Conservation (phyloP, 257 asterid species). For the Cynanchum wilfordii region DNA sequence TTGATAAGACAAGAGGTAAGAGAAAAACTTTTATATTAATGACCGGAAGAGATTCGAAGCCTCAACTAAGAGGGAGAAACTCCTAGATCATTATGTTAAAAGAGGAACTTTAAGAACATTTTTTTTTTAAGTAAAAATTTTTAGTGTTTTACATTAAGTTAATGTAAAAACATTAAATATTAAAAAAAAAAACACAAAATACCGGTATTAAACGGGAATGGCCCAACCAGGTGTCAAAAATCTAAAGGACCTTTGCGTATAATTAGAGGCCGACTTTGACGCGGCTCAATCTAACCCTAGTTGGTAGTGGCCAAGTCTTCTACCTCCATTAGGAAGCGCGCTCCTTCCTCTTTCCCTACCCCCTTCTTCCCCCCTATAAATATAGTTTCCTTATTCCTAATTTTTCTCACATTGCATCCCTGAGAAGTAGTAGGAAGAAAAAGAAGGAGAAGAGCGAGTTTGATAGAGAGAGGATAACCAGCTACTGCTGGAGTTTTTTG, state of each 20-base stretch:
- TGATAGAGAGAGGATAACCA: background rate
- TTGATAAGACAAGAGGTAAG: too few relatives aligned
- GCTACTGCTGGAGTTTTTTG: slow-evolving; percentile 18
- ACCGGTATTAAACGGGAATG: background rate
- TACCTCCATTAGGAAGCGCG: background rate
- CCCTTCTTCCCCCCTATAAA: slow-evolving; percentile 2
- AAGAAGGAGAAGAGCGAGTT: slow-evolving; percentile 7
- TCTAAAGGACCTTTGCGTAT: slow-evolving; percentile 8
- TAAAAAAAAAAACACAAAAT: too few relatives aligned
- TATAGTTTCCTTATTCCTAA: background rate
- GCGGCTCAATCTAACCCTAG: slow-evolving; percentile 11
- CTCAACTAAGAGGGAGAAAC: too few relatives aligned
- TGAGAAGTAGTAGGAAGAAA: background rate
- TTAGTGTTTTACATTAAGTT: too few relatives aligned
- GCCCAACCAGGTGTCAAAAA: slow-evolving; percentile 13
- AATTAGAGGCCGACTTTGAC: slow-evolving; percentile 24
- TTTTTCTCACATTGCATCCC: slow-evolving; percentile 12
- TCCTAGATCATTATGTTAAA: too few relatives aligned
- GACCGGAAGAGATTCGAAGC: too few relatives aligned
- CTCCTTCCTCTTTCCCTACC: background rate
- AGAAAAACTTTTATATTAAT: too few relatives aligned
- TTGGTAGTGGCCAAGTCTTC: background rate
- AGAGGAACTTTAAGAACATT: too few relatives aligned
- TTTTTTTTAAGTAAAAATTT: too few relatives aligned
- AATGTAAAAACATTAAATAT: too few relatives aligned